A percentile compares a stretch with the other conserved stretches of the same genome.
These are phyloP conservation scores for Stephanodiscus triporus DNA, from an alignment of 108 stramenopile genomes.

Conservation along the genomic window DNA sequence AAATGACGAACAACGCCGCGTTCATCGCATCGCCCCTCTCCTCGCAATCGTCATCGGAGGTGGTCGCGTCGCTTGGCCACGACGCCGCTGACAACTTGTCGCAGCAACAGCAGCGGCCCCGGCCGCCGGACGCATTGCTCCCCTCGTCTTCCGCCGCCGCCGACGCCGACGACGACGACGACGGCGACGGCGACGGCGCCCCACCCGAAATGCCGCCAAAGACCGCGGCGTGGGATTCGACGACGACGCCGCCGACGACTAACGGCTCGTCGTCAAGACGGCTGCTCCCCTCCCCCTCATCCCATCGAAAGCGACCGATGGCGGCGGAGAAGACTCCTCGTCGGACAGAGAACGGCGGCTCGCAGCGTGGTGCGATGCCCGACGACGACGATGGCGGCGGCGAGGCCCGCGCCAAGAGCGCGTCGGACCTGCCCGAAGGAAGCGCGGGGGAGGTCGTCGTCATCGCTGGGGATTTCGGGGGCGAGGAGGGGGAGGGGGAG, in stretches of 20 bases:
- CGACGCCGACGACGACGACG: neutral
- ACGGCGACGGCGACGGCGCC: neutral
- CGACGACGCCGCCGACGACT: too few species aligned
- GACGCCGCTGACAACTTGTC: too few species aligned
- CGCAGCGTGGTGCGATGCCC: too few species aligned
- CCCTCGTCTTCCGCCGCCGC: neutral
- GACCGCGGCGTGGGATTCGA: too few species aligned
- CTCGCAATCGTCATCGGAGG: neutral
- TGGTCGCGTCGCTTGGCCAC: too few species aligned
- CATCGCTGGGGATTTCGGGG: too few species aligned
- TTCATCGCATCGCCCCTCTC: neutral
- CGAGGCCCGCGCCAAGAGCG: neutral
- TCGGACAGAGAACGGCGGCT: too few species aligned
- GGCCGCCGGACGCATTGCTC: too few species aligned
- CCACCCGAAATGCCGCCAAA: neutral
- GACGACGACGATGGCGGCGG: neutral
- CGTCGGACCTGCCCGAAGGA: too few species aligned
- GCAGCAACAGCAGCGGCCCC: too few species aligned
- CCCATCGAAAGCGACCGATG: neutral
- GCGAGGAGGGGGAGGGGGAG: neutral
- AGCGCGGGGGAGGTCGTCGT: neutral
- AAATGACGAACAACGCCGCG: neutral
- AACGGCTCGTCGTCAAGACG: too few species aligned
- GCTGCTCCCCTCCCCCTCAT: neutral
- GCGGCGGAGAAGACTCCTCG: neutral